These are phyloP conservation scores for Xylariomycetidae sp. DNA, from an alignment of 2,329 filamentous ascomycete genomes.

Conservation along the genomic window DNA sequence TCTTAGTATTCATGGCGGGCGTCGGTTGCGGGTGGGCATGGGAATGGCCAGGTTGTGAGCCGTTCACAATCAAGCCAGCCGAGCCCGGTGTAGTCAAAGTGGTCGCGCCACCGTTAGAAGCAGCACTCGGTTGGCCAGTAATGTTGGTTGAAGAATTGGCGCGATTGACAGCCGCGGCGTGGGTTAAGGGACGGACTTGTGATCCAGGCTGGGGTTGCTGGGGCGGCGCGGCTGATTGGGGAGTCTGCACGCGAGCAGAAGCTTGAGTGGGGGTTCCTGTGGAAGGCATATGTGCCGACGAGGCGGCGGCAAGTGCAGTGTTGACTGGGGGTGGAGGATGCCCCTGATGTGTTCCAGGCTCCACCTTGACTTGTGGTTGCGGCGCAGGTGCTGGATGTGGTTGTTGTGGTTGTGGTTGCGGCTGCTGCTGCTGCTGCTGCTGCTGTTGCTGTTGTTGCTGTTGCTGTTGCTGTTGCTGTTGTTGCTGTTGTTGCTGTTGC, in stretches of 20 bases:
- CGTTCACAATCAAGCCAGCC: conserved; percentile 14
- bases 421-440: conserved; percentile 15
- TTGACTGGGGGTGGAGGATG: conserved; percentile 43
- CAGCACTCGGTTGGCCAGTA: conserved; percentile 21
- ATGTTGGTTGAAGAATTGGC: conserved; percentile 26
- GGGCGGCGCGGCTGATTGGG: conserved; percentile 33
- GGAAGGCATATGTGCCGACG: conserved; percentile 32
- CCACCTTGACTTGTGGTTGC: conserved; percentile 31
- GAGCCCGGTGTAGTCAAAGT: conserved; percentile 23
- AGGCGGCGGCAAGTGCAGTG: conserved; percentile 36
- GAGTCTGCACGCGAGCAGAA: conserved; percentile 44
- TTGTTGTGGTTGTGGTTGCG: conserved; percentile 12
- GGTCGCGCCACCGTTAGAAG: conserved; percentile 14
- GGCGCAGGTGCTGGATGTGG: conserved; percentile 14
- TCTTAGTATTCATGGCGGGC: conserved; percentile 51
- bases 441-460: conserved; percentile 20
- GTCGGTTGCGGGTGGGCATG: conserved; percentile 45
- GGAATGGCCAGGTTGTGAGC: conserved; percentile 35
- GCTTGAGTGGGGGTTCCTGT: conserved; percentile 46
- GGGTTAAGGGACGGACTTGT: conserved; percentile 20
- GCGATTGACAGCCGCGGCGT: conserved; percentile 26
- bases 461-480: conserved; percentile 13
- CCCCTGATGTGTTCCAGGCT: conserved; percentile 23
- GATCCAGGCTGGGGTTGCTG: conserved; percentile 15
- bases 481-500: conserved; percentile 17